Conservation (phyloP, 176 grass and related monocot genomes). For the Zizania latifolia region DNA sequence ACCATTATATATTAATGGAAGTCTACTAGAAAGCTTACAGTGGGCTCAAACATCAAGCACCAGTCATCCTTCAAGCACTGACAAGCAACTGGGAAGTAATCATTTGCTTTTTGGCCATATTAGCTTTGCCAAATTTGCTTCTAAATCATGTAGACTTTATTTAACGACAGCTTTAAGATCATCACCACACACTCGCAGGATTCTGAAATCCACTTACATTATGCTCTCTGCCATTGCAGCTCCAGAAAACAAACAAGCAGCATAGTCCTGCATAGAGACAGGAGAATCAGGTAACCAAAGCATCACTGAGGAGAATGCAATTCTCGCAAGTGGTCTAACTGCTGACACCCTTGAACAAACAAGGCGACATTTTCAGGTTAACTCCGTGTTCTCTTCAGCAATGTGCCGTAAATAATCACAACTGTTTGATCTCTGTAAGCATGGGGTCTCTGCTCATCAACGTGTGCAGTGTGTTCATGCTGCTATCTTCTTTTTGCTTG, state of each 20-base stretch:
- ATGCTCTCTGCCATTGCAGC: not conserved
- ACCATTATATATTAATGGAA: not conserved
- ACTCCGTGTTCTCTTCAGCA: not conserved
- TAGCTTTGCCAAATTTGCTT: constrained; percentile 16
- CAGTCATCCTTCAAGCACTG: not conserved
- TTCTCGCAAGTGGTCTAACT: not conserved
- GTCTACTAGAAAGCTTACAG: not conserved
- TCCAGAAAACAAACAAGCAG: not conserved
- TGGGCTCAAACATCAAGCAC: constrained; percentile 5
- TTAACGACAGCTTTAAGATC: not conserved
- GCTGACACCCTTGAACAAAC: not conserved
- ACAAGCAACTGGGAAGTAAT: not conserved
- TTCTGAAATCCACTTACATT: constrained; percentile 3
- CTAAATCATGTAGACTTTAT: not conserved
- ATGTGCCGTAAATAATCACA: not conserved
- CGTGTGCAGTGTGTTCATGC: not conserved
- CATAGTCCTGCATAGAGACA: not conserved
- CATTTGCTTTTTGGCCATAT: not conserved
- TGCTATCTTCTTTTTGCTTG: no score
- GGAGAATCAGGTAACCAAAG: not conserved
- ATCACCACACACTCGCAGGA: not conserved
- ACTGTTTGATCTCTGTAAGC: not conserved
- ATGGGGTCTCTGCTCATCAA: not conserved
- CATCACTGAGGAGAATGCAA: not conserved
- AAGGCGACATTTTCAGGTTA: not conserved